These are phyloP conservation scores for Viola pubescens DNA, from an alignment of 441 rosid genomes.

Conservation along the genomic window DNA sequence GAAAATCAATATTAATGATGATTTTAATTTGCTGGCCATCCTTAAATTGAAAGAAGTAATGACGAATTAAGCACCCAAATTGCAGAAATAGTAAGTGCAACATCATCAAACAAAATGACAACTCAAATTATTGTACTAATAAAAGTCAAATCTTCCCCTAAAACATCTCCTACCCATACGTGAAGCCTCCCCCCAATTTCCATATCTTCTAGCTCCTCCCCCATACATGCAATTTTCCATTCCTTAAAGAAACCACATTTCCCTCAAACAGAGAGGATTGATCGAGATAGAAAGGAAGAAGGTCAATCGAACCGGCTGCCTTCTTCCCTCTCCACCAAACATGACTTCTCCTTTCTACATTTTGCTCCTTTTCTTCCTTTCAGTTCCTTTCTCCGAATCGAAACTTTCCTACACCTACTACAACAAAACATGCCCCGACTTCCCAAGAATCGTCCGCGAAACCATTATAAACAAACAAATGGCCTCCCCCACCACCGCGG, in stretches of 20 bases:
- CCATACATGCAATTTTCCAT: not conserved
- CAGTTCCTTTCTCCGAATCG: conserved; percentile 11
- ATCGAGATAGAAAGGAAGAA: conserved; percentile 11
- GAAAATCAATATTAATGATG: too few species aligned
- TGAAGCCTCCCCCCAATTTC: not conserved
- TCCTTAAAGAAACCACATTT: not conserved
- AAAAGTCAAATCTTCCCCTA: conserved; percentile 1
- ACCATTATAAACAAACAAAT: conserved; percentile 45
- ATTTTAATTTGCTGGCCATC: too few species aligned
- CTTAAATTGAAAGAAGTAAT: too few species aligned
- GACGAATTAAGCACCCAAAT: too few species aligned
- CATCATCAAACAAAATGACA: not conserved
- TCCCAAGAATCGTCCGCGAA: conserved; percentile 34
- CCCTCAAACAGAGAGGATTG: not conserved
- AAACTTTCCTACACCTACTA: conserved; percentile 46
- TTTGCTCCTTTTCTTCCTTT: conserved; percentile 18
- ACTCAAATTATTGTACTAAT: not conserved
- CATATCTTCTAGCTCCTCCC: not conserved
- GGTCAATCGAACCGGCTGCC: not conserved
- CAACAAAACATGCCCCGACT: conserved; percentile 47
- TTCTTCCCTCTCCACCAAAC: not conserved
- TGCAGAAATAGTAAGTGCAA: not conserved
- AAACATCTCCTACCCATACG: conserved; percentile 18
- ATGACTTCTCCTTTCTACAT: conserved; percentile 15
- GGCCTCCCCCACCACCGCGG: conserved; percentile 56